These are phyloP conservation scores for Botrytis galanthina DNA, from an alignment of 2,329 filamentous ascomycete genomes.

Conservation along the genomic window DNA sequence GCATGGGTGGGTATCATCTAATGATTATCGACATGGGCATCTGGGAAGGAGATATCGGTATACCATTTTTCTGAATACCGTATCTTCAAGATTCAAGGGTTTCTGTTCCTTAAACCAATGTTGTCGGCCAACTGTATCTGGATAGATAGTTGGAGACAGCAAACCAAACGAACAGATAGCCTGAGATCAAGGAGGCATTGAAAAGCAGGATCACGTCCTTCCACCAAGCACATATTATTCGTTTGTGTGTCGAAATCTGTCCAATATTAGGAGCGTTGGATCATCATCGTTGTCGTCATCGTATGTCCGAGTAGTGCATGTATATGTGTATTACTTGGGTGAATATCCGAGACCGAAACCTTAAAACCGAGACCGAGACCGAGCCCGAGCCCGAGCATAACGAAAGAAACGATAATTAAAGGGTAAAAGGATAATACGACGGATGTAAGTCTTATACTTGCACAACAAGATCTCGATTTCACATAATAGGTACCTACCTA, in stretches of 20 bases:
- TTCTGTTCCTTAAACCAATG: background rate
- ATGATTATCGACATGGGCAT: background rate
- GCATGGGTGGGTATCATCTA: background rate
- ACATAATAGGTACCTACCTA: no score
- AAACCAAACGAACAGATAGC: background rate
- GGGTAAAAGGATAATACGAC: no score
- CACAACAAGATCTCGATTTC: background rate
- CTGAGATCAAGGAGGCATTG: background rate
- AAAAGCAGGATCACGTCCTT: background rate
- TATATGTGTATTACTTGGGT: background rate
- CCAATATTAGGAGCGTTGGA: background rate
- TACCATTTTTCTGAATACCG: background rate
- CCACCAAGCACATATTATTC: background rate
- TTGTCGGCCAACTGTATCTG: no score
- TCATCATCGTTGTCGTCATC: background rate
- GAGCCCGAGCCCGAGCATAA: background rate
- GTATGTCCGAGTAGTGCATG: background rate
- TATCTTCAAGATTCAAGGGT: no score
- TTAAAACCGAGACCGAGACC: background rate
- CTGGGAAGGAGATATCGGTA: background rate
- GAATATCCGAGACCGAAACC: background rate
- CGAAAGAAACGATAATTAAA: background rate
- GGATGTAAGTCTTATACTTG: no score
- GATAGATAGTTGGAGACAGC: background rate
- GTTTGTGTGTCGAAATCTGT: accelerated